A percentile compares a stretch with the other conserved stretches of the same genome.
Conservation (phyloP, 2,329 filamentous ascomycete species). For the Cladorrhinum sp. region DNA sequence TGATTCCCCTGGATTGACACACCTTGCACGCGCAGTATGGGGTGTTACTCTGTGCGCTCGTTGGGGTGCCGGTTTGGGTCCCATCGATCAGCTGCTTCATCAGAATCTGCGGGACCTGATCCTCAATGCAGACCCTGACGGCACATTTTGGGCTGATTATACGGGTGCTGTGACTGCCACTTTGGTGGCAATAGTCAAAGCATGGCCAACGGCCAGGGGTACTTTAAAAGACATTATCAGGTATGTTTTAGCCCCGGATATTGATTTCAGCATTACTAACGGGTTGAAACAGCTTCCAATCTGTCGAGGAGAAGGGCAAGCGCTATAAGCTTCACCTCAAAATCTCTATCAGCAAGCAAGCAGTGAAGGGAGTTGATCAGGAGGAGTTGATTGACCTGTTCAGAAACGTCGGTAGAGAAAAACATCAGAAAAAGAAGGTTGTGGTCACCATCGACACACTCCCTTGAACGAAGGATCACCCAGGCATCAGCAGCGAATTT, state of each 20-base stretch:
- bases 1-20: constrained; percentile 68
- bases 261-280: neutral
- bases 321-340: constrained; percentile 37
- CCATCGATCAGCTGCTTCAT: constrained; percentile 45
- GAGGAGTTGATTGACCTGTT: constrained; percentile 35
- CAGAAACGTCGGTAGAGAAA: constrained; percentile 35
- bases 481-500: neutral
- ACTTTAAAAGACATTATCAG: constrained; percentile 38
- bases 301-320: constrained; percentile 31
- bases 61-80: constrained; percentile 63
- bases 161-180: constrained; percentile 47
- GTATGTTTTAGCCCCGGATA: constrained; percentile 34
- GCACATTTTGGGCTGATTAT: constrained; percentile 53
- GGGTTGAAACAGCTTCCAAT: constrained; percentile 22
- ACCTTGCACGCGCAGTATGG: constrained; percentile 67
- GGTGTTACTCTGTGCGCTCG: constrained; percentile 69
- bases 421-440: constrained; percentile 35
- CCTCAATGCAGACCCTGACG: constrained; percentile 35
- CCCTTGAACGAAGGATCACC: neutral
- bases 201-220: constrained; percentile 37
- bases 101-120: constrained; percentile 43
- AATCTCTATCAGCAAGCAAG: constrained; percentile 34
- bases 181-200: constrained; percentile 42
- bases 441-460: constrained; percentile 14
- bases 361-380: constrained; percentile 32